Conservation (phyloP, 163 green algal genomes). For the Scenedesmus sp. region DNA sequence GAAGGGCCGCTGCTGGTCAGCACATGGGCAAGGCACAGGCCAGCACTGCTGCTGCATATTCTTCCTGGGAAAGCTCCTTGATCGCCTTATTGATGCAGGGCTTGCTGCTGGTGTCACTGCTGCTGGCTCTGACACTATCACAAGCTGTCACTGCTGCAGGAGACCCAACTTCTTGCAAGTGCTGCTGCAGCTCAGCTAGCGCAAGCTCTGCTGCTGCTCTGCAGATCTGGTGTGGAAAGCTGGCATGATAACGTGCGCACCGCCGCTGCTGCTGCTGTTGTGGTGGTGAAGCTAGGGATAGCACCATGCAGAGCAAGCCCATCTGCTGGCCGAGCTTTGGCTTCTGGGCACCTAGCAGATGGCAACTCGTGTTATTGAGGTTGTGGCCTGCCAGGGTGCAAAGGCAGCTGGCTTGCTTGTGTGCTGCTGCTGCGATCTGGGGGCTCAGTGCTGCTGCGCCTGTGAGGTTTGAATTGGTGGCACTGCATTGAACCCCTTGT, state of each 20-base stretch:
- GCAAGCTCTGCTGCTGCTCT: neutral
- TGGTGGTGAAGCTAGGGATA: neutral
- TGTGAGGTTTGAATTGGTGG: neutral
- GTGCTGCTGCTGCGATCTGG: neutral
- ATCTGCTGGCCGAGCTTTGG: neutral
- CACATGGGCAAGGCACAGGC: neutral
- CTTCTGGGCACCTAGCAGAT: neutral
- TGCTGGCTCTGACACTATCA: neutral
- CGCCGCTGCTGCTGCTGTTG: neutral
- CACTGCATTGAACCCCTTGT: neutral
- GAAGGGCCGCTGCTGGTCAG: neutral
- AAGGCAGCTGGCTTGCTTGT: neutral
- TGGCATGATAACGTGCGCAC: neutral
- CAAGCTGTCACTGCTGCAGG: neutral
- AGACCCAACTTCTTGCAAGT: neutral
- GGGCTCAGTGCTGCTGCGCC: neutral
- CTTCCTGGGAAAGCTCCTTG: neutral
- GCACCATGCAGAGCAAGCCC: neutral
- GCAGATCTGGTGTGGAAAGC: neutral
- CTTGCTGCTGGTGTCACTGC: neutral
- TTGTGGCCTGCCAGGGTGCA: neutral
- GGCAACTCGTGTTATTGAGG: neutral
- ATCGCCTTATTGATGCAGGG: neutral
- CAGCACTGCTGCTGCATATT: neutral
- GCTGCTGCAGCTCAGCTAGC: neutral